These are phyloP conservation scores for Millerozyma acaciae DNA, from an alignment of 805 yeast genomes.

Conservation along the genomic window DNA sequence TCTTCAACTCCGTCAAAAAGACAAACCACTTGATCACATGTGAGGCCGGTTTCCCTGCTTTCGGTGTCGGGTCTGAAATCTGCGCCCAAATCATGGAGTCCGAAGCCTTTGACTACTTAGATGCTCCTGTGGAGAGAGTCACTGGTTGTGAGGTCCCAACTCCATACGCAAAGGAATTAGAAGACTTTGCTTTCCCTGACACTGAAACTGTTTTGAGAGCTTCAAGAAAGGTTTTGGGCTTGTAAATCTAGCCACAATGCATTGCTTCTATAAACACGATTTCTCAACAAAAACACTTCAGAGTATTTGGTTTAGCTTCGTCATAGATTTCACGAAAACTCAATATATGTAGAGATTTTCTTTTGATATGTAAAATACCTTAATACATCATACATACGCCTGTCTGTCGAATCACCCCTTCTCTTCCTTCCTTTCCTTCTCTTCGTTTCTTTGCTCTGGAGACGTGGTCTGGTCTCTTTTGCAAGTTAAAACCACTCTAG, in stretches of 20 bases:
- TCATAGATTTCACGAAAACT: slow-evolving; percentile 1
- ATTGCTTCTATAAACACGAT: slow-evolving; percentile 1
- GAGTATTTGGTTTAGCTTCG: too few species aligned
- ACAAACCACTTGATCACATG: slow-evolving; percentile 95
- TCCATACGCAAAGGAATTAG: slow-evolving; percentile 94
- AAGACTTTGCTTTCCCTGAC: slow-evolving; percentile 99
- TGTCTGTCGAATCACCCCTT: too few species aligned
- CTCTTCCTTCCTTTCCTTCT: too few species aligned
- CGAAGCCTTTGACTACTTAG: slow-evolving; percentile 96
- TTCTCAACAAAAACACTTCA: too few species aligned
- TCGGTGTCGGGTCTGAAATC: slow-evolving; percentile 98
- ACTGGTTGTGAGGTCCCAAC: slow-evolving; percentile 99
- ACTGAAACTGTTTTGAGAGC: slow-evolving; percentile 86
- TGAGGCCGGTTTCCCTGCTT: slow-evolving; percentile 97
- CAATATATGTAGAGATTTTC: not conserved
- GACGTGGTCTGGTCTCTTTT: too few species aligned
- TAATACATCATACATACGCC: too few species aligned
- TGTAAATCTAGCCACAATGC: slow-evolving; percentile 40
- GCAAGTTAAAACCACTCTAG: too few species aligned
- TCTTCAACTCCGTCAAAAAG: slow-evolving; percentile 86
- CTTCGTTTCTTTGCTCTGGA: too few species aligned
- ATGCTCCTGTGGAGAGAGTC: slow-evolving; percentile 97
- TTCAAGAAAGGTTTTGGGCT: slow-evolving; percentile 70
- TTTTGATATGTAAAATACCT: slow-evolving; percentile 5
- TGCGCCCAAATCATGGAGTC: slow-evolving; percentile 97